Evolutionary conservation across 2,329 filamentous ascomycete genomes (phyloP).

Genomic region (Fusarium albosuccineum): DNA sequence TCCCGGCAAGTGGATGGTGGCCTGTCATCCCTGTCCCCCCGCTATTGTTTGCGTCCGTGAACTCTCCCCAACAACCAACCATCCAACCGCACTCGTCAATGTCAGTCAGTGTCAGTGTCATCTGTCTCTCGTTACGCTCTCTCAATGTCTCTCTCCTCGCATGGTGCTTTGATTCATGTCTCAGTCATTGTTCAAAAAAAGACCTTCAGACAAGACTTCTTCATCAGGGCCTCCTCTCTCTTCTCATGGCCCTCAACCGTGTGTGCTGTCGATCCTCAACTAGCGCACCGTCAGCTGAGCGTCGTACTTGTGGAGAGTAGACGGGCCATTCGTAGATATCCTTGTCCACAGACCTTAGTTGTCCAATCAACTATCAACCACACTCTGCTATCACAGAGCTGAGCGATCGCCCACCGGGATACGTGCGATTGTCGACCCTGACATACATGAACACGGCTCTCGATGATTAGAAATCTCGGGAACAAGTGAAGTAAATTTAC

Average conservation of each 20-base stretch:
- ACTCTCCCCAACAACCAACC: conserved; percentile 35
- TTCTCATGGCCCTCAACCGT: not conserved
- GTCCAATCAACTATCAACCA: conserved; percentile 39
- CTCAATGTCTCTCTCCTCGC: not conserved
- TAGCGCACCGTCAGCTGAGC: not conserved
- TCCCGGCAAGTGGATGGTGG: conserved; percentile 20
- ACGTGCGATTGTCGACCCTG: conserved; percentile 1
- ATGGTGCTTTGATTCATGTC: conserved; percentile 24
- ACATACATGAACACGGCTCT: not conserved
- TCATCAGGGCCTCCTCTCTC: not conserved
- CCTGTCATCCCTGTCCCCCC: conserved; percentile 6
- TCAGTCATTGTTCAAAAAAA: not conserved
- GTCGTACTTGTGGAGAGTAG: conserved; percentile 20
- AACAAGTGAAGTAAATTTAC: too few species aligned
- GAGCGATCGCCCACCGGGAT: conserved; percentile 4
- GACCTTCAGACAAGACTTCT: not conserved
- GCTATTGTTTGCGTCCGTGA: conserved; percentile 13
- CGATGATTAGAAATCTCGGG: too few species aligned
- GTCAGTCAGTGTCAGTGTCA: not conserved
- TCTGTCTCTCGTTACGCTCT: conserved; percentile 1
- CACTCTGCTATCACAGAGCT: not conserved
- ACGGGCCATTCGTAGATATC: conserved; percentile 20
- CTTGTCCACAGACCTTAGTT: conserved; percentile 27
- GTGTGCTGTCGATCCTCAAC: not conserved
- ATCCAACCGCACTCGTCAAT: conserved; percentile 16